Conservation (phyloP, 441 rosid genomes). For the Pelargonium myrrhifolium region DNA sequence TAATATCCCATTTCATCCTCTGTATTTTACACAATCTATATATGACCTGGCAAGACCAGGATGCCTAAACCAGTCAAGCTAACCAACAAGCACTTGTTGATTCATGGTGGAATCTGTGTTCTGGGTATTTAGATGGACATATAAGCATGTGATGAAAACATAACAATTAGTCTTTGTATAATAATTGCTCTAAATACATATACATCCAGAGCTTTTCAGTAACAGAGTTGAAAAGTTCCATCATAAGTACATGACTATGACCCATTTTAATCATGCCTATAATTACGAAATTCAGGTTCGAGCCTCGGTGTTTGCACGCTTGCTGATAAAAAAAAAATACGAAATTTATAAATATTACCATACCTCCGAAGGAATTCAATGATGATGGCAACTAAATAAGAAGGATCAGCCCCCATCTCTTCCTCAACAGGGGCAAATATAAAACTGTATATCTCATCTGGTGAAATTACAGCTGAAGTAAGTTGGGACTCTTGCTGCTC, state of each 20-base stretch:
- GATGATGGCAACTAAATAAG: constrained; percentile 73
- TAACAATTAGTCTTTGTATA: not conserved
- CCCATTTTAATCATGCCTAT: constrained; percentile 8
- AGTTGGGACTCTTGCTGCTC: constrained; percentile 68
- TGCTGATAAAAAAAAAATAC: too few species aligned
- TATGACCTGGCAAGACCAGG: not conserved
- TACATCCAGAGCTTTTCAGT: not conserved
- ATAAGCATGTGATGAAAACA: not conserved
- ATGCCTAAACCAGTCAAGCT: not conserved
- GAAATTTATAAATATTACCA: constrained; percentile 8
- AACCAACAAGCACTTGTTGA: not conserved
- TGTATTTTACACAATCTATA: not conserved
- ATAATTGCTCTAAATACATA: not conserved
- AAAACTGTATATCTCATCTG: constrained; percentile 80
- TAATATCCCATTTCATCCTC: not conserved
- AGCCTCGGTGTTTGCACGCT: too few species aligned
- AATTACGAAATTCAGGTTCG: not conserved
- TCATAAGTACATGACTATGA: not conserved
- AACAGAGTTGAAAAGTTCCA: not conserved
- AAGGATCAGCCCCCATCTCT: constrained; percentile 75
- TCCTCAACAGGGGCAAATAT: constrained; percentile 87
- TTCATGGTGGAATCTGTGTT: not conserved
- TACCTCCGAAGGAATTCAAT: constrained; percentile 89
- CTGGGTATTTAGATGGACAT: not conserved
- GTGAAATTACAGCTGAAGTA: constrained; percentile 72